Conservation (phyloP, 1,139 yeast species). For the Hansenula lynferdii region DNA sequence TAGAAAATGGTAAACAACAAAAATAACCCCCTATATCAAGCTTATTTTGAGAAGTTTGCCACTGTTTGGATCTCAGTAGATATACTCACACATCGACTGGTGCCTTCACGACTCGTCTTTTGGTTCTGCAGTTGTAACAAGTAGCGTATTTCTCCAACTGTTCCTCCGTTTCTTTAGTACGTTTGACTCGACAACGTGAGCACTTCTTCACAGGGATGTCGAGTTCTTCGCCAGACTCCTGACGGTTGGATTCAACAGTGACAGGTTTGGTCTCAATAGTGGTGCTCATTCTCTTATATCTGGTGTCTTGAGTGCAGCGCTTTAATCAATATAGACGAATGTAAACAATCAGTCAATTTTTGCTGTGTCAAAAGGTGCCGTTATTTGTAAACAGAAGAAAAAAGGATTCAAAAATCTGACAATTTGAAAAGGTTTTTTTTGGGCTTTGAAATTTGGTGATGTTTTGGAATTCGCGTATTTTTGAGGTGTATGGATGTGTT, state of each 20-base stretch:
- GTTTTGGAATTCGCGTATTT: no score
- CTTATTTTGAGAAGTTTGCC: no score
- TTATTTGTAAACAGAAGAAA: not conserved
- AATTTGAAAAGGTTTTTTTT: constrained; percentile 1
- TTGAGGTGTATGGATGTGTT: constrained; percentile 1
- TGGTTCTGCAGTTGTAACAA: constrained; percentile 32
- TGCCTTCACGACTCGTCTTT: constrained; percentile 28
- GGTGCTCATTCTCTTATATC: no score
- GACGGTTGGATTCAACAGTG: no score
- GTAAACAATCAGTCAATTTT: constrained; percentile 6
- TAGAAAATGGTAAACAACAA: no score
- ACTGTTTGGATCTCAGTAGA: not conserved
- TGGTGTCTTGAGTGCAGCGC: no score
- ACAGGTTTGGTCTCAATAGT: no score
- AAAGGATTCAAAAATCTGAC: not conserved
- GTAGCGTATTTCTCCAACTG: constrained; percentile 34
- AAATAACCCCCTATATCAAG: no score
- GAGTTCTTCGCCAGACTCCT: constrained; percentile 4
- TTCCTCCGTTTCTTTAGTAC: constrained; percentile 27
- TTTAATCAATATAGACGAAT: no score
- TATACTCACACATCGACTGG: constrained; percentile 7
- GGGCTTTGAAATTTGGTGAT: not conserved
- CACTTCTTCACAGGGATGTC: constrained; percentile 31
- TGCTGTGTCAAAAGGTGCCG: constrained; percentile 3
- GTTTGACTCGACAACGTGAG: constrained; percentile 35